Evolutionary conservation across 108 stramenopile species (phyloP), one percentile per base, ranked within the genome.

Genomic region (Asterionellopsis glacialis): DNA sequence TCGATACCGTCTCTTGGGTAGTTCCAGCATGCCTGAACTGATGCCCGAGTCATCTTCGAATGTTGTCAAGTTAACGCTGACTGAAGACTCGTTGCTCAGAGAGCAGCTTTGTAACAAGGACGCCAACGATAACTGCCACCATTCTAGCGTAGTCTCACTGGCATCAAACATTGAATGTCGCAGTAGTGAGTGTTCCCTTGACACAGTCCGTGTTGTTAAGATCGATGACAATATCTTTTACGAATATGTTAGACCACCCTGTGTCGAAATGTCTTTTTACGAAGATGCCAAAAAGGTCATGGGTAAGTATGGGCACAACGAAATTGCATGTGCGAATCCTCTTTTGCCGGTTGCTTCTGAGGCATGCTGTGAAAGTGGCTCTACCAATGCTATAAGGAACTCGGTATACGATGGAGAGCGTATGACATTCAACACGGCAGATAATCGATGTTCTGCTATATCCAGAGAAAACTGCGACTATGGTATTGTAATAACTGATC

Each of bases 211-310:
- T 22, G 64, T 74, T 0, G 63, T 88, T 0, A 41, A 80, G 52
- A 76, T 81, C 0, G 57, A 61, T 0, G 54, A 60, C 18, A 74
- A 70, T 9, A 55, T 79, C 4, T 83, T 55, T 43, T 87, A 80
- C 52, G 86, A 87, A 55, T 87, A 84, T 61, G 41, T 80, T 3
- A 80, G 47, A n/a, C 53, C 51, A 2, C 69, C 86, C 1, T 87
- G 86, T 66, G 83, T 87, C 0, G 23, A 84, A 25, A 69, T 74
- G 55, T 71, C 80, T 0, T 83, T 80, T 43, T 81, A 73, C 51
- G 16, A 71, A 22, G 52, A 63, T 42, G 55, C 62, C 25, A 55
- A 58, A 33, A 33, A 33, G 33, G 33, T 33, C 7, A 33, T 33
- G 33, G 33, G 33, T 33, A 33, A 42, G 61, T 41, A 13, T 55